phyloP scores from a whole-genome alignment of 2,329 filamentous ascomycete species.

The Mollisiaceae sp. region DNA sequence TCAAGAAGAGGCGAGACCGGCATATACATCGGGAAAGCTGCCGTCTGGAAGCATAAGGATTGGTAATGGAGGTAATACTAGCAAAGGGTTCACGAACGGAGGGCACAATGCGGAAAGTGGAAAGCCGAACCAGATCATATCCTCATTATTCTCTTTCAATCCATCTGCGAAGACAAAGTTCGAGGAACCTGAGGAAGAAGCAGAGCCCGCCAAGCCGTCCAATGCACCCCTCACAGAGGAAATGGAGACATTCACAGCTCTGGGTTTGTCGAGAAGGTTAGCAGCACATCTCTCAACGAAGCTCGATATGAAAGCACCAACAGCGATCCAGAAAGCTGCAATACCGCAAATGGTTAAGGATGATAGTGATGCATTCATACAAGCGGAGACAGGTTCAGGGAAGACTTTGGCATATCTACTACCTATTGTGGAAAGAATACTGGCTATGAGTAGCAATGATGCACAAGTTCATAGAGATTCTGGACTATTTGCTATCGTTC shows the following conservation, averaged over 20 bases:
- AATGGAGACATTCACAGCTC: conserved; percentile 81
- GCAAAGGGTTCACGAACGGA: background rate
- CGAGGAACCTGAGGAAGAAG: conserved; percentile 51
- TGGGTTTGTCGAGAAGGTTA: conserved; percentile 81
- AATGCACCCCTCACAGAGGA: conserved; percentile 90
- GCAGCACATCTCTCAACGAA: conserved; percentile 85
- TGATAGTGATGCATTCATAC: conserved; percentile 91
- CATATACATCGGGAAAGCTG: conserved; percentile 43
- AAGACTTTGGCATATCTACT: conserved; percentile 97
- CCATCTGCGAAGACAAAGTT: conserved; percentile 71
- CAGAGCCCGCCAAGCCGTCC: conserved; percentile 72
- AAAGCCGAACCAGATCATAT: conserved; percentile 72
- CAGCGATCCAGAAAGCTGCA: conserved; percentile 90
- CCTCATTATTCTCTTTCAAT: conserved; percentile 91
- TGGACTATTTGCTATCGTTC: conserved; percentile 90
- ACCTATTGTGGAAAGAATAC: conserved; percentile 87
- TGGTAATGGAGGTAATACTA: conserved; percentile 23
- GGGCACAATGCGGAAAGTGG: conserved; percentile 41
- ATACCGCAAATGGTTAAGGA: conserved; percentile 80
- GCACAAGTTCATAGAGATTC: conserved; percentile 77
- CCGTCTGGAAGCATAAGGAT: conserved; percentile 42
- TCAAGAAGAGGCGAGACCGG: conserved; percentile 41
- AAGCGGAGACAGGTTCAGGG: conserved; percentile 95
- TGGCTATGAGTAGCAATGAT: conserved; percentile 68
- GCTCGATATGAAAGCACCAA: conserved; percentile 87